phyloP scores from a whole-genome alignment of 805 yeast species.

The Candida sakaeoensis region DNA sequence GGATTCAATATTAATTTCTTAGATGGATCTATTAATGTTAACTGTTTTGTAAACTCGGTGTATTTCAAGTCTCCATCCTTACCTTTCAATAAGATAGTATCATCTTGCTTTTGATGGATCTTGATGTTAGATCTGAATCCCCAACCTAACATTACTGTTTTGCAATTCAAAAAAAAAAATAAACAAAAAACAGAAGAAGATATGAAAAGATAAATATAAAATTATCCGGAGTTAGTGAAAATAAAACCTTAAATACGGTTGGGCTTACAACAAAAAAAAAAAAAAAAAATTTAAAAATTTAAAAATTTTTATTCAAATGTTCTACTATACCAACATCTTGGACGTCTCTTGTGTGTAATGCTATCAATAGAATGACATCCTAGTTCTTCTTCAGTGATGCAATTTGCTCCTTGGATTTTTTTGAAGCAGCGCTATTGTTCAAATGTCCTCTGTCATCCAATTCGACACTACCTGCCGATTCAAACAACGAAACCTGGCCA shows the following conservation, averaged over 20 bases:
- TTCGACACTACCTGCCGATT: slow-evolving; percentile 71
- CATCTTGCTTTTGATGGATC: slow-evolving; percentile 20
- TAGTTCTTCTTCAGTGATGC: not conserved
- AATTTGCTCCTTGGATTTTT: slow-evolving; percentile 26
- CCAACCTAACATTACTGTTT: slow-evolving; percentile 29
- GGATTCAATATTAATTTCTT: slow-evolving; percentile 57
- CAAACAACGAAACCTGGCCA: slow-evolving; percentile 76
- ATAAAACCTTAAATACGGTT: not conserved
- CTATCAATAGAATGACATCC: too few relatives aligned
- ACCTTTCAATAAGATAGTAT: slow-evolving; percentile 15
- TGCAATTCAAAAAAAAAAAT: too few relatives aligned
- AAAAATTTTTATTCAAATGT: not conserved
- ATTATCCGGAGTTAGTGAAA: not conserved
- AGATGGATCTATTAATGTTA: slow-evolving; percentile 20
- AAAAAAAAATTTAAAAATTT: not conserved
- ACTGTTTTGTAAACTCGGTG: slow-evolving; percentile 14
- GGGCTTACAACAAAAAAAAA: slow-evolving; percentile 3
- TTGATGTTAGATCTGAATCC: slow-evolving; percentile 35
- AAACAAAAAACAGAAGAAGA: too few relatives aligned
- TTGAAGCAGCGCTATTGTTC: slow-evolving; percentile 42
- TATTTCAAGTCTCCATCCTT: slow-evolving; percentile 11
- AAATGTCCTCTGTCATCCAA: slow-evolving; percentile 78
- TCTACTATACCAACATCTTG: too few relatives aligned
- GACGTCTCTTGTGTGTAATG: too few relatives aligned
- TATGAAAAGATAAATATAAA: not conserved